Conservation (phyloP, 495 filamentous ascomycete species). For the Haplographium delicatum region DNA sequence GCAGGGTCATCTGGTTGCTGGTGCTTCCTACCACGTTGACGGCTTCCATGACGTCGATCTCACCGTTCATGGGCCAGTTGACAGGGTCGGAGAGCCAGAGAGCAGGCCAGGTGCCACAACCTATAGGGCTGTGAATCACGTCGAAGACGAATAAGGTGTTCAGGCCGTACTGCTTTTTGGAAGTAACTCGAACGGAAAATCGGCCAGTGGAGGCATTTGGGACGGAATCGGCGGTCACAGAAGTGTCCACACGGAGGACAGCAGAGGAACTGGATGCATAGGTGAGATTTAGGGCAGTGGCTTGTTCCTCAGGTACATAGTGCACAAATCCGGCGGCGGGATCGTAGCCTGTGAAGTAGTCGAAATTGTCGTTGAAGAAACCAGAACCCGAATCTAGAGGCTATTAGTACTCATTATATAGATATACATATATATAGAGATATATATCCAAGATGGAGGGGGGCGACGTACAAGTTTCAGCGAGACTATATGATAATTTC, state of each 20-base stretch:
- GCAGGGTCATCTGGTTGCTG: conserved; percentile 58
- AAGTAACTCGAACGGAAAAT: conserved; percentile 50
- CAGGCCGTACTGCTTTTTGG: conserved; percentile 41
- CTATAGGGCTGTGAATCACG: conserved; percentile 24
- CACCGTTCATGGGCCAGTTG: conserved; percentile 64
- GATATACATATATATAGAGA: too few relatives aligned
- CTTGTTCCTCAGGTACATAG: conserved; percentile 31
- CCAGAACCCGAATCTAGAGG: conserved; percentile 34
- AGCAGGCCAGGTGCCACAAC: conserved; percentile 51
- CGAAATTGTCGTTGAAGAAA: conserved; percentile 47
- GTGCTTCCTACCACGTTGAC: conserved; percentile 50
- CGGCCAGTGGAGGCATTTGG: conserved; percentile 39
- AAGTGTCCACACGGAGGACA: conserved; percentile 46
- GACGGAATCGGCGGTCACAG: conserved; percentile 25
- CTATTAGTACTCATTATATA: conserved; percentile 3
- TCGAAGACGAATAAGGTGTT: conserved; percentile 52
- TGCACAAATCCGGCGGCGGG: conserved; percentile 48
- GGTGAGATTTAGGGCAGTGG: conserved; percentile 44
- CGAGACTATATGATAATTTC: conserved; percentile 42
- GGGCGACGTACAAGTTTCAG: conserved; percentile 38
- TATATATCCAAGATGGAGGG: neutral
- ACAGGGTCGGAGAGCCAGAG: conserved; percentile 46
- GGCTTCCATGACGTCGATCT: conserved; percentile 72
- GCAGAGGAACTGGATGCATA: conserved; percentile 41
- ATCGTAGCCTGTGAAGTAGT: conserved; percentile 48